Percentiles rank a stretch among this genome's conserved stretches.
phyloP scores from a whole-genome alignment of 805 yeast species.

The Priceomyces carsonii region DNA sequence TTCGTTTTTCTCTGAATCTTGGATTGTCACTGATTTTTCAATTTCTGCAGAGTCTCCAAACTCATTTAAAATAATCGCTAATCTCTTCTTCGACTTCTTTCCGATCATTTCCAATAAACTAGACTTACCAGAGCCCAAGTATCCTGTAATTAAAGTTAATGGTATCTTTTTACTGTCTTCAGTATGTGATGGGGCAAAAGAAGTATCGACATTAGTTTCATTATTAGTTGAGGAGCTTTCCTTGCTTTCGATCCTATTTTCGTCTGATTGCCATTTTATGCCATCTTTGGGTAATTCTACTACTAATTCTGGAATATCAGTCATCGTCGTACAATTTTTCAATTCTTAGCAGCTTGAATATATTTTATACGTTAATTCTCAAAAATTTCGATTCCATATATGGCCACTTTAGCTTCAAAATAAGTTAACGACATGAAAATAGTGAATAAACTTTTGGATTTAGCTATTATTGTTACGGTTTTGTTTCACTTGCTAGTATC shows the following conservation, averaged over 20 bases:
- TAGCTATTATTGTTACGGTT: slow-evolving; percentile 46
- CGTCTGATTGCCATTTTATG: too few species aligned
- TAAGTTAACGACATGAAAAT: slow-evolving; percentile 16
- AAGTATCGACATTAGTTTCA: too few species aligned
- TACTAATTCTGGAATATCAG: slow-evolving; percentile 39
- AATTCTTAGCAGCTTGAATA: too few species aligned
- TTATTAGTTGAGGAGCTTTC: too few species aligned
- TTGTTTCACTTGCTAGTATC: slow-evolving; percentile 53
- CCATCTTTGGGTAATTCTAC: slow-evolving; percentile 15
- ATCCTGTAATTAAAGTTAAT: slow-evolving; percentile 91
- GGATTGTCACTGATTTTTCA: slow-evolving; percentile 80
- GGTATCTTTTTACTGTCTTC: slow-evolving; percentile 69
- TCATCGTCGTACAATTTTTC: too few species aligned
- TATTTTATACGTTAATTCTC: too few species aligned
- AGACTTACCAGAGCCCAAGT: slow-evolving; percentile 92
- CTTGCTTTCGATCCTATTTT: too few species aligned
- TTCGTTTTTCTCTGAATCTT: slow-evolving; percentile 44
- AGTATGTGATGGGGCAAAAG: too few species aligned
- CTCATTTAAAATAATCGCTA: slow-evolving; percentile 91
- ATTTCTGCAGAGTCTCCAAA: slow-evolving; percentile 90
- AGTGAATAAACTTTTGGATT: slow-evolving; percentile 18
- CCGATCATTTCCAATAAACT: slow-evolving; percentile 80
- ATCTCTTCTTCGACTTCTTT: slow-evolving; percentile 61
- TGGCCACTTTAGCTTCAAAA: not conserved
- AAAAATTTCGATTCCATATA: too few species aligned